Conservation (phyloP, 129 eudicot species). For the Glebionis coronaria region DNA sequence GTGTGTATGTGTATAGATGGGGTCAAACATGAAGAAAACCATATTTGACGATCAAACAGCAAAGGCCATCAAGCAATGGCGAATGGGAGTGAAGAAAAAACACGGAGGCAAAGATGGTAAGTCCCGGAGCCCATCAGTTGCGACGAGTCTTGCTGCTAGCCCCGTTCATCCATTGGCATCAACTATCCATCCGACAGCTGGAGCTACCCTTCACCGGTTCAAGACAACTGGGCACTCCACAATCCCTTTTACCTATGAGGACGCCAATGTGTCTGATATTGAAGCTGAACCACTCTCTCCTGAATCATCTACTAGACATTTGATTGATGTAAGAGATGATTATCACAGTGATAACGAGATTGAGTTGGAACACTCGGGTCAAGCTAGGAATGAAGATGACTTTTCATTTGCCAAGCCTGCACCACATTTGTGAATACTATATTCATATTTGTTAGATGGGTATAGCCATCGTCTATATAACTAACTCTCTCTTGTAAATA, state of each 20-base stretch:
- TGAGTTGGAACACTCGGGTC: conserved; percentile 25
- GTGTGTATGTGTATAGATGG: conserved; percentile 66
- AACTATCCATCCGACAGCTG: conserved; percentile 22
- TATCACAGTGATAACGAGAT: conserved; percentile 28
- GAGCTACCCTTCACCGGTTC: conserved; percentile 60
- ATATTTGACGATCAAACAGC: conserved; percentile 86
- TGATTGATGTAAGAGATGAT: conserved; percentile 40
- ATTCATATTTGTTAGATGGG: too few relatives aligned
- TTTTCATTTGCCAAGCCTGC: conserved; percentile 57
- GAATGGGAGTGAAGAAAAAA: conserved; percentile 57
- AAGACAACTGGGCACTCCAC: conserved; percentile 82
- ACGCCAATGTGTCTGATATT: conserved; percentile 37
- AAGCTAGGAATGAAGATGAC: conserved; percentile 40
- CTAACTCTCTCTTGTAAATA: too few relatives aligned
- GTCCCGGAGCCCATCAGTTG: conserved; percentile 40
- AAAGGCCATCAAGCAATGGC: conserved; percentile 60
- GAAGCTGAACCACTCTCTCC: conserved; percentile 61
- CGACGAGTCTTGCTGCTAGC: conserved; percentile 36
- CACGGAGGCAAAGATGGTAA: conserved; percentile 43
- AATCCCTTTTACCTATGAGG: conserved; percentile 38
- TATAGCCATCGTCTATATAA: too few relatives aligned
- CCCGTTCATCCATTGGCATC: conserved; percentile 51
- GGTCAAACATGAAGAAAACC: conserved; percentile 69
- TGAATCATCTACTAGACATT: conserved; percentile 36
- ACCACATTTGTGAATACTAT: conserved; percentile 3